Percentiles rank a stretch among this genome's conserved stretches.
Evolutionary conservation across 495 filamentous ascomycete genomes (phyloP).

Genomic region (Lichina pygmaea): DNA sequence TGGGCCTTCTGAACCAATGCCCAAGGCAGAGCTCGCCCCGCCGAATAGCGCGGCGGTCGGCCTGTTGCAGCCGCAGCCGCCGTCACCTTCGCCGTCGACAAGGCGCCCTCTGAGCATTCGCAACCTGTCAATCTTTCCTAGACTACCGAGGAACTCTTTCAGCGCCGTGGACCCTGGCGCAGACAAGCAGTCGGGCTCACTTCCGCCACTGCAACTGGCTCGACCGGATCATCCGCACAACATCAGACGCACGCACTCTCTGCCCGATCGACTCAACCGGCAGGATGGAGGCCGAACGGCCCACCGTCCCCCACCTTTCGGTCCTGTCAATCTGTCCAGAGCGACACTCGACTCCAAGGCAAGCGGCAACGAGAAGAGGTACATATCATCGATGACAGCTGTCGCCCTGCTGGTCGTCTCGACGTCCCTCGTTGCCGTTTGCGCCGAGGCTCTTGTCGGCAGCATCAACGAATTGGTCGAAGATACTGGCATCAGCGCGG

Average conservation of each 20-base stretch:
- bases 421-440: slow-evolving; percentile 57
- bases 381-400: slow-evolving; percentile 49
- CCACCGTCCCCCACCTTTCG: neutral
- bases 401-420: slow-evolving; percentile 46
- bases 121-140: neutral
- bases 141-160: neutral
- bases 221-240: slow-evolving; percentile 12
- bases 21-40: too few relatives aligned
- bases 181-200: neutral
- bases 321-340: neutral
- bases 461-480: slow-evolving; percentile 49
- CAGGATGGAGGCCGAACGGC: neutral
- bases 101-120: slow-evolving; percentile 4
- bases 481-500: slow-evolving; percentile 35
- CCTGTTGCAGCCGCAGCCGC: neutral
- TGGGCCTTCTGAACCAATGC: too few relatives aligned
- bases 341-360: slow-evolving; percentile 5
- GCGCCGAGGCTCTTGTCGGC: slow-evolving; percentile 69
- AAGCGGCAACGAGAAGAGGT: slow-evolving; percentile 13
- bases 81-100: slow-evolving; percentile 1
- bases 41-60: too few relatives aligned
- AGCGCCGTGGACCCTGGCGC: neutral
- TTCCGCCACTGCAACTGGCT: neutral
- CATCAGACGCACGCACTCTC: slow-evolving; percentile 51
- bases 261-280: slow-evolving; percentile 42